A percentile compares a stretch with the other conserved stretches of the same genome.
These are phyloP conservation scores for Gliomastix tumulicola DNA, from an alignment of 2,329 filamentous ascomycete species.

Conservation along the genomic window DNA sequence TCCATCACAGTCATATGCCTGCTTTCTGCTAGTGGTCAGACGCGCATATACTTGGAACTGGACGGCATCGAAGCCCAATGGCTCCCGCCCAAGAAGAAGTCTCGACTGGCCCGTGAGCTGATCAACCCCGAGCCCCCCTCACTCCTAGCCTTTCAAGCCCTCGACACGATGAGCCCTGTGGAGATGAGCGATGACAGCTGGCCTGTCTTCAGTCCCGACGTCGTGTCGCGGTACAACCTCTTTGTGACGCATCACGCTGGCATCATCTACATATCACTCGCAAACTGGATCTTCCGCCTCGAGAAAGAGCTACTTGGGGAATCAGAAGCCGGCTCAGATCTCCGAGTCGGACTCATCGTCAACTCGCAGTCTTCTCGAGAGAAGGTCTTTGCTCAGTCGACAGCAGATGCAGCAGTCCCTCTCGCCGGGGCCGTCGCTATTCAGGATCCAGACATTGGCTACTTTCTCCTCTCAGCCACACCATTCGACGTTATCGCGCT, in stretches of 20 bases:
- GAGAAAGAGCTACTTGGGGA: conserved; percentile 53
- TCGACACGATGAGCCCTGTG: conserved; percentile 49
- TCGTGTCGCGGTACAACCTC: conserved; percentile 55
- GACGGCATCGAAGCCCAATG: conserved; percentile 60
- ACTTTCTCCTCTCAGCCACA: conserved; percentile 54
- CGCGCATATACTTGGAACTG: conserved; percentile 54
- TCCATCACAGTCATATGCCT: conserved; percentile 54
- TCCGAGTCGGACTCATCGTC: conserved; percentile 52
- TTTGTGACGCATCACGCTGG: conserved; percentile 55
- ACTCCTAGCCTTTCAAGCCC: conserved; percentile 54
- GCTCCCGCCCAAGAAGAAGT: conserved; percentile 51
- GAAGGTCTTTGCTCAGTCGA: conserved; percentile 47
- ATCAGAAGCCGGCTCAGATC: conserved; percentile 51
- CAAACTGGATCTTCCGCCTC: conserved; percentile 57
- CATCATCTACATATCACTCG: conserved; percentile 52
- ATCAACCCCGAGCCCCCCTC: conserved; percentile 33
- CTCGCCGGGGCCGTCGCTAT: conserved; percentile 48
- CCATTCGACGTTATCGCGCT: conserved; percentile 50
- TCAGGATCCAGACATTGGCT: conserved; percentile 55
- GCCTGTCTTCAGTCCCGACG: conserved; percentile 57
- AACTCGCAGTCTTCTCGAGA: conserved; percentile 53
- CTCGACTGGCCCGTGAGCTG: conserved; percentile 31
- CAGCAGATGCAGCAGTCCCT: conserved; percentile 35
- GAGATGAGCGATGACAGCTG: conserved; percentile 52
- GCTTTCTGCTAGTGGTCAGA: conserved; percentile 52